These are phyloP conservation scores for Anthracocystis panici-leucophaei DNA, from an alignment of 1,284 basidiomycete genomes.

Conservation along the genomic window DNA sequence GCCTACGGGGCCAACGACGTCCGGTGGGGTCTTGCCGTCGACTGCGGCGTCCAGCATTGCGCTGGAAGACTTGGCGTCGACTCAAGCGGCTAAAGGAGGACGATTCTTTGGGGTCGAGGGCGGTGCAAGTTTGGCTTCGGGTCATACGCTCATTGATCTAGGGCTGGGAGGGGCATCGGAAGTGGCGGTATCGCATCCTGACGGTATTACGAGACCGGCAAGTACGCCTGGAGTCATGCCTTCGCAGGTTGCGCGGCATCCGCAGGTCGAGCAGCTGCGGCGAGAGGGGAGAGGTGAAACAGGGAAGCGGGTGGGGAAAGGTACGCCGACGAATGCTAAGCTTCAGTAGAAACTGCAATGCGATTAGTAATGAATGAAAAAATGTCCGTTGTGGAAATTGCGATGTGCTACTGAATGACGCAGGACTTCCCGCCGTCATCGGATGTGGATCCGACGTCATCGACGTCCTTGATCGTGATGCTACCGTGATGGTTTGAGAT, in stretches of 20 bases:
- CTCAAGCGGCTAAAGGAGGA: constrained; percentile 22
- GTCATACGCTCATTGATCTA: constrained; percentile 42
- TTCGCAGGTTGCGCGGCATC: constrained; percentile 39
- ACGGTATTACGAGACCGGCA: constrained; percentile 39
- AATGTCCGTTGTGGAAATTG: constrained; percentile 4
- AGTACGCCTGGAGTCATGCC: constrained; percentile 42
- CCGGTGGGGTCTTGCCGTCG: neutral
- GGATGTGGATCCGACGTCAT: constrained; percentile 5
- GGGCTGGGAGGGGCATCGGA: constrained; percentile 34
- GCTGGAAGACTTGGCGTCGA: constrained; percentile 26
- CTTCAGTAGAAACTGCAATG: constrained; percentile 24
- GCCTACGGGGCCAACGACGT: constrained; percentile 23
- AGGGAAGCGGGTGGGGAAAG: constrained; percentile 46
- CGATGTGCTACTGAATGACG: constrained; percentile 18
- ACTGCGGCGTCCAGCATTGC: constrained; percentile 18
- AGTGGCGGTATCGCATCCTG: constrained; percentile 31
- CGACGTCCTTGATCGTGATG: constrained; percentile 39
- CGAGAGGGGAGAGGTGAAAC: constrained; percentile 41
- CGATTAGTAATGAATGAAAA: neutral
- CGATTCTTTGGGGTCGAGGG: constrained; percentile 34
- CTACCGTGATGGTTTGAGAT: constrained; percentile 39
- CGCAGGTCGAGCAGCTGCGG: constrained; percentile 46
- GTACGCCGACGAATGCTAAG: constrained; percentile 47
- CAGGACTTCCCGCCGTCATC: constrained; percentile 13
- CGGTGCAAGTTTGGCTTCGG: neutral